These are phyloP conservation scores for Cutaneotrichosporon sp. DNA, from an alignment of 1,284 basidiomycete genomes.

Conservation along the genomic window DNA sequence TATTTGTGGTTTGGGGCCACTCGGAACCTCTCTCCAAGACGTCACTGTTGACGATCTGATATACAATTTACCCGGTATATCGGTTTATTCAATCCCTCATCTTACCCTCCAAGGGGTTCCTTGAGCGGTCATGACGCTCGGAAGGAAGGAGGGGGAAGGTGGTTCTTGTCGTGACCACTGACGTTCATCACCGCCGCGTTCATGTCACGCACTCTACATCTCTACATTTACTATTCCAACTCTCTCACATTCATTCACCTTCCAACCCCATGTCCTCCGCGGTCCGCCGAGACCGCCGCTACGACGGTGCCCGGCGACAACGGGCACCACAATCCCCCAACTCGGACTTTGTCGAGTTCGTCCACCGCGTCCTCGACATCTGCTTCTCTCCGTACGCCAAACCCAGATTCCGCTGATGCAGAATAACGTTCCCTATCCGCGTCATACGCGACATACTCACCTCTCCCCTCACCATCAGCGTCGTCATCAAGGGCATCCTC, in stretches of 20 bases:
- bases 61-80: not conserved
- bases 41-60: not conserved
- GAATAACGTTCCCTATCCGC: slow-evolving; percentile 42
- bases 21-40: not conserved
- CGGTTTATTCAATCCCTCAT: not conserved
- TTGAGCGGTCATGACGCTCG: not conserved
- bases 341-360: slow-evolving; percentile 45
- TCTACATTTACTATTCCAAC: not conserved
- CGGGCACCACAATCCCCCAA: slow-evolving; percentile 6
- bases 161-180: no score
- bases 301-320: not conserved
- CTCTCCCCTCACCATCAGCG: slow-evolving; percentile 48
- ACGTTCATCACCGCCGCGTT: not conserved
- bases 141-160: no score
- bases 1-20: not conserved
- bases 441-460: slow-evolving; percentile 41
- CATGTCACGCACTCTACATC: not conserved
- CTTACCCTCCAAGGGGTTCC: no score
- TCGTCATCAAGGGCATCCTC: slow-evolving; percentile 43
- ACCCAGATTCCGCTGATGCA: slow-evolving; percentile 20
- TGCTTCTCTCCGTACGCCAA: slow-evolving; percentile 38
- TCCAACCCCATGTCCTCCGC: slow-evolving; percentile 1
- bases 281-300: slow-evolving; percentile 4
- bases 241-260: not conserved
- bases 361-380: slow-evolving; percentile 32